phyloP scores from a whole-genome alignment of 352 stramenopile species.

The Globisporangium viniferum region DNA sequence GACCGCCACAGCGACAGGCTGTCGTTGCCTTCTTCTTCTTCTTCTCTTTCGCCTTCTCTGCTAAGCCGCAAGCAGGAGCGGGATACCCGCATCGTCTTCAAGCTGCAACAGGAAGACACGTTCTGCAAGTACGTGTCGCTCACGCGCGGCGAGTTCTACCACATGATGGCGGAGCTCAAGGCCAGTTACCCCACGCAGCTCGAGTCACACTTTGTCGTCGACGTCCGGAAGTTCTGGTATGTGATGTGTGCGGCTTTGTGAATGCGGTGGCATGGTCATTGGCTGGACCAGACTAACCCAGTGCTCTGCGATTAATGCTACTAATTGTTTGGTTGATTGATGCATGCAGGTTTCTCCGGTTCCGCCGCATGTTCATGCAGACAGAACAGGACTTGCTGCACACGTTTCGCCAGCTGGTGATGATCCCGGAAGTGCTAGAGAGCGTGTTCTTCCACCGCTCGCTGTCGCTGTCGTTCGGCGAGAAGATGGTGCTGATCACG shows the following conservation, averaged over 20 bases:
- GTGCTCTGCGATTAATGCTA: background rate
- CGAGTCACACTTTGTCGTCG: conserved; percentile 25
- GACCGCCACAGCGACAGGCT: background rate
- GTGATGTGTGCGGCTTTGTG: background rate
- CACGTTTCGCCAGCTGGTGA: conserved; percentile 26
- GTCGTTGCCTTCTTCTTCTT: background rate
- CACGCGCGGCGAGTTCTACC: conserved; percentile 17
- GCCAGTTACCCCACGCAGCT: conserved; percentile 19
- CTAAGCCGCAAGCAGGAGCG: background rate
- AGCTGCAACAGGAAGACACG: conserved; percentile 14
- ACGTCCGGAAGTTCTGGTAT: conserved; percentile 22
- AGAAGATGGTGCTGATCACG: conserved; percentile 4
- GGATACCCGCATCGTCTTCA: conserved; percentile 12
- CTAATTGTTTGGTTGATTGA: background rate
- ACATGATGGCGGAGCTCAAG: conserved; percentile 18
- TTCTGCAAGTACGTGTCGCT: conserved; percentile 21
- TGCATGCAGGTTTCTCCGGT: conserved; percentile 15
- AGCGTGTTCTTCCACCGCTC: conserved; percentile 20
- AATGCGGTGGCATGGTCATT: too few relatives aligned
- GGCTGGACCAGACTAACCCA: background rate
- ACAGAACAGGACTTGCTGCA: conserved; percentile 24
- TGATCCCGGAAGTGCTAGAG: conserved; percentile 28
- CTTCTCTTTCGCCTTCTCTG: background rate
- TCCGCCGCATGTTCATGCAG: conserved; percentile 17
- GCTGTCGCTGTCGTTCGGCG: conserved; percentile 7